Evolutionary conservation across 2,329 filamentous ascomycete genomes (phyloP), one percentile per base, ranked within the genome.

Genomic region (Penicillium psychrosexuale): DNA sequence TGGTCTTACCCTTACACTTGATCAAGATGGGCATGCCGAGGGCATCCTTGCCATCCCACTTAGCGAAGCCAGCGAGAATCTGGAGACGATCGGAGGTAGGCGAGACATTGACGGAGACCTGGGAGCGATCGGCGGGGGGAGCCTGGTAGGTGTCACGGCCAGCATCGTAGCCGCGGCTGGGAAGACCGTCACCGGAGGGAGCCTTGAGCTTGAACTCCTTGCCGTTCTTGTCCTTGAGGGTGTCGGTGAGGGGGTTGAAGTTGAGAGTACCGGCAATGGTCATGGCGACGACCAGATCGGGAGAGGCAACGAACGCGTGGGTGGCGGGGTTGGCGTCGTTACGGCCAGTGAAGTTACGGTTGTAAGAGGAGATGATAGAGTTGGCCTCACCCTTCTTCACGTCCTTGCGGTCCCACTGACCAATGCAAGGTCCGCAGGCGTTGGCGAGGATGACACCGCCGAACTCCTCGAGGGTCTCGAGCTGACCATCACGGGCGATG

Each of bases 291-390:
- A 95, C 91, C 59, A 96, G 80, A 73, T 96, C 91, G 53, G 91
- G 91, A 7, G 91, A 96, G 61, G 91, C 88, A 64, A 96, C 91
- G 76, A 96, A 96, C 55, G 90, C 90, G 81, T 96, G 91, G 48
- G 91, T 96, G 52, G 91, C 91, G 38, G 91, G 91, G 83, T 96
- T 97, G 65, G 90, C 91, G 67, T 96, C 92, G 77, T 97, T 97
- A 74, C 94, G 91, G 64, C 93, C 93, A 59, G 93, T 97, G 82
- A 99, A 97, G 86, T 99, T 97, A 78, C 94, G 91, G 88, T 99
- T 99, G 87, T 97, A 99, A 28, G 94, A 97, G 44, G 92, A 97
- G 74, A 99, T 82, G 75, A 99, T 99, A 7, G 91, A 95, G 86
- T 99, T 99, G 69, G 91, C 81, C 68, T 90, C 87, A 64, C 93